These are phyloP conservation scores for Melastoma candidum DNA, from an alignment of 441 rosid genomes.

Conservation along the genomic window DNA sequence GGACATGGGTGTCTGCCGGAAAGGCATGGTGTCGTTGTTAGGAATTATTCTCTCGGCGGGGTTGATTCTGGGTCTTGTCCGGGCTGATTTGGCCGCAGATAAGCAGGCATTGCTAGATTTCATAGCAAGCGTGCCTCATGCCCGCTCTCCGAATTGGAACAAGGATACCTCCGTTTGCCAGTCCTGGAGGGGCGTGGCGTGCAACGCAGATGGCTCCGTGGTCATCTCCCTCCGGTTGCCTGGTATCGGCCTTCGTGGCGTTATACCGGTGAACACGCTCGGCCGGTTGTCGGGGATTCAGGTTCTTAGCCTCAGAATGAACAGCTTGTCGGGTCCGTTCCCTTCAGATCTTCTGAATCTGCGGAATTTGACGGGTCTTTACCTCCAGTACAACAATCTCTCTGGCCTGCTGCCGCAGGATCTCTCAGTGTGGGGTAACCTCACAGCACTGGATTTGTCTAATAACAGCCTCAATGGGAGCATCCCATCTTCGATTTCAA, in stretches of 20 bases:
- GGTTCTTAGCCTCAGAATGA: conserved; percentile 7
- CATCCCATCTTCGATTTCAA: conserved; percentile 54
- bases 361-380: conserved; percentile 19
- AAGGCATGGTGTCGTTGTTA: too few species aligned
- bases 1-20: too few species aligned
- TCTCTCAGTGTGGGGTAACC: conserved; percentile 58
- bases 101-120: too few species aligned
- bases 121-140: too few species aligned
- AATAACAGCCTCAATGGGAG: conserved; percentile 59
- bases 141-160: too few species aligned
- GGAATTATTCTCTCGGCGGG: too few species aligned
- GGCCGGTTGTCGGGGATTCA: conserved; percentile 7
- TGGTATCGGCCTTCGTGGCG: not conserved
- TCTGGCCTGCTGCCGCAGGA: conserved; percentile 60
- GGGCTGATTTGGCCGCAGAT: too few species aligned
- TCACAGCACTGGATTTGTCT: conserved; percentile 46
- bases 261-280: conserved; percentile 2
- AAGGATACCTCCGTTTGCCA: too few species aligned
- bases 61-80: too few species aligned
- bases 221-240: too few species aligned
- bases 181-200: too few species aligned
- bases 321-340: conserved; percentile 14
- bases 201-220: too few species aligned
- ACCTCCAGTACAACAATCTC: conserved; percentile 53
- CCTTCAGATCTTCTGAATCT: conserved; percentile 15